Conservation (phyloP, 192 early-diverging fungal species). For the Backusella psychrophila region DNA sequence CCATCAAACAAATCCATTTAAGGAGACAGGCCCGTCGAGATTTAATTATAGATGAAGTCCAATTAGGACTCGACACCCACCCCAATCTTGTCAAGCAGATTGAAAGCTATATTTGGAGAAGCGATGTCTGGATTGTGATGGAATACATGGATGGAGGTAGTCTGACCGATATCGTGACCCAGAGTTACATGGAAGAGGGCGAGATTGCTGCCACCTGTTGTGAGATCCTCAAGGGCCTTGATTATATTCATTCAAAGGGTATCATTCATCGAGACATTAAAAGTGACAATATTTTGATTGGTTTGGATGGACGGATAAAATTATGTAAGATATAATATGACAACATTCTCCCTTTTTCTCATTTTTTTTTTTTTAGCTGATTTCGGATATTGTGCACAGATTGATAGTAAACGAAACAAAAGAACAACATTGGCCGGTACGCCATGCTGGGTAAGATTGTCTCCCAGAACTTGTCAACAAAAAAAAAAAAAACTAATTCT, state of each 20-base stretch:
- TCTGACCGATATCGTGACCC: conserved; percentile 80
- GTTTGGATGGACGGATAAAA: conserved; percentile 69
- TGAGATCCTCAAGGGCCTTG: conserved; percentile 73
- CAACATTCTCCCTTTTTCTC: not conserved
- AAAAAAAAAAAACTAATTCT: not conserved
- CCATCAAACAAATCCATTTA: conserved; percentile 95
- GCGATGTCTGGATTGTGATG: conserved; percentile 89
- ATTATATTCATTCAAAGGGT: conserved; percentile 67
- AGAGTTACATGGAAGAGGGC: conserved; percentile 73
- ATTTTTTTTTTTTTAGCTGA: conserved; percentile 53
- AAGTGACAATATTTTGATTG: conserved; percentile 77
- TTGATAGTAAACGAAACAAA: conserved; percentile 61
- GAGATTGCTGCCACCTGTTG: conserved; percentile 82
- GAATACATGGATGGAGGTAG: conserved; percentile 91
- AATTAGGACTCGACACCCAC: conserved; percentile 72
- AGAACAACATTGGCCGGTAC: conserved; percentile 82
- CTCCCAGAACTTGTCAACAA: too few species aligned
- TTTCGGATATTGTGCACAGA: conserved; percentile 86
- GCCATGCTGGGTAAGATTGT: conserved; percentile 73
- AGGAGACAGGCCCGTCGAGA: conserved; percentile 94
- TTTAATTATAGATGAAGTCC: conserved; percentile 88
- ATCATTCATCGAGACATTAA: conserved; percentile 91
- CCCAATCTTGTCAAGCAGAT: conserved; percentile 85
- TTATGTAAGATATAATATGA: conserved; percentile 42
- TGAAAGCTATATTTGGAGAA: conserved; percentile 72